Base-by-base conservation (phyloP, 1,284 basidiomycete genomes). In the Hymenochaete sp. region DNA sequence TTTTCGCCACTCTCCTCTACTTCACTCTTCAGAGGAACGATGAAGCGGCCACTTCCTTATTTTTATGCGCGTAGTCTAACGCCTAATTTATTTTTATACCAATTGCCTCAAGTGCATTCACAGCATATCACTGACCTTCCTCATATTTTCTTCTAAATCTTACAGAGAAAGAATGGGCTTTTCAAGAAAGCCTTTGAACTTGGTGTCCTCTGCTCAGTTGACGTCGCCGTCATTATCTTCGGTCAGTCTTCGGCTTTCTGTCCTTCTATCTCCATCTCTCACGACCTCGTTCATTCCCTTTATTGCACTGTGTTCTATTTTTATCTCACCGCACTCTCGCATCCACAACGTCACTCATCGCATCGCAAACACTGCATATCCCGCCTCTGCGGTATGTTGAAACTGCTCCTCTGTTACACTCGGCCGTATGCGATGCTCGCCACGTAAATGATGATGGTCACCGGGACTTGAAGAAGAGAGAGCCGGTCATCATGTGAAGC, bases 401-500 rank as follows among this genome's bases (percentile, higher is more conserved):
- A 35, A 16, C 32, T 35, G 36, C 14, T 5, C 31, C 9, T 22
- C 22, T n/a, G 38, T n/a, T 27, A 14, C 11, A 21, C 35, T 16
- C 24, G 22, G 36, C 38, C 11, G 19, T 38, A 25, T 11, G 26
- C 37, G 38, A 40, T 26, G 38, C 1, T 22, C 11, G 36, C 22
- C 31, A 44, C 29, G 42, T n/a, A 29, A n/a, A 9, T 44, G 42
- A 33, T 44, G 33, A 33, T 32, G 33, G 22, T 24, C 25, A 16
- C 36, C 26, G 10, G 18, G 35, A 36, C 22, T 7, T n/a, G 18
- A n/a, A 73, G 73, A 74, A 62, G 72, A 75, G 57, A 67, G 72
- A 6, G 60, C 71, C 26, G 70, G 72, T 14, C 71, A 75, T 52
- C 72, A 74, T 58, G 53, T 71, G 45, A 81, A 81, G 62, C 67